These are phyloP conservation scores for Erodium moschatum DNA, from an alignment of 441 rosid genomes.

Conservation along the genomic window DNA sequence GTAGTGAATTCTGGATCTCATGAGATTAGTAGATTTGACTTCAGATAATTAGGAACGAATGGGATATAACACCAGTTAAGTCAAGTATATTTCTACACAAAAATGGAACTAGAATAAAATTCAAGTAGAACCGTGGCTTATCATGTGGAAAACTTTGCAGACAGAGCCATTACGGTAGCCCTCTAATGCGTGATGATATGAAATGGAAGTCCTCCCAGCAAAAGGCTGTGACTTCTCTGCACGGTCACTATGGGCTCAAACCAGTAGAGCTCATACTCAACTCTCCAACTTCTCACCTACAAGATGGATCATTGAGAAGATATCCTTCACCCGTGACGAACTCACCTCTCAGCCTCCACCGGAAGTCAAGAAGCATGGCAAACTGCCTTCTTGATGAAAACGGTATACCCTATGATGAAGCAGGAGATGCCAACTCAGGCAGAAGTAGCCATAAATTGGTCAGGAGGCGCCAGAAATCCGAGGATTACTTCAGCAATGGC, in stretches of 20 bases:
- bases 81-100: no score
- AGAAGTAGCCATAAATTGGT: slow-evolving; percentile 36
- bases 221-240: slow-evolving; percentile 52
- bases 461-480: slow-evolving; percentile 63
- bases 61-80: no score
- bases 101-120: no score
- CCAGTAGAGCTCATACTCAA: slow-evolving; percentile 23
- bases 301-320: no score
- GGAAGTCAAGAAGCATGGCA: slow-evolving; percentile 56
- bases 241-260: slow-evolving; percentile 51
- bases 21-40: no score
- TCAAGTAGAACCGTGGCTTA: no score
- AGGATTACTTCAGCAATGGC: slow-evolving; percentile 23
- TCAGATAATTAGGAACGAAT: no score
- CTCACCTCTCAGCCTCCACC: slow-evolving; percentile 34
- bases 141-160: slow-evolving; percentile 32
- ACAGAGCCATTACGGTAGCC: slow-evolving; percentile 25
- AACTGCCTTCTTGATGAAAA: slow-evolving; percentile 36
- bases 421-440: slow-evolving; percentile 14
- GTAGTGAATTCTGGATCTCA: no score
- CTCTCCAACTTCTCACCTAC: background rate
- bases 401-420: slow-evolving; percentile 13
- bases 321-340: slow-evolving; percentile 25
- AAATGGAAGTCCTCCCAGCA: slow-evolving; percentile 35
- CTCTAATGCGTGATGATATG: slow-evolving; percentile 23